Conservation (phyloP, 1,284 basidiomycete genomes). For the Anthracocystis setariae region DNA sequence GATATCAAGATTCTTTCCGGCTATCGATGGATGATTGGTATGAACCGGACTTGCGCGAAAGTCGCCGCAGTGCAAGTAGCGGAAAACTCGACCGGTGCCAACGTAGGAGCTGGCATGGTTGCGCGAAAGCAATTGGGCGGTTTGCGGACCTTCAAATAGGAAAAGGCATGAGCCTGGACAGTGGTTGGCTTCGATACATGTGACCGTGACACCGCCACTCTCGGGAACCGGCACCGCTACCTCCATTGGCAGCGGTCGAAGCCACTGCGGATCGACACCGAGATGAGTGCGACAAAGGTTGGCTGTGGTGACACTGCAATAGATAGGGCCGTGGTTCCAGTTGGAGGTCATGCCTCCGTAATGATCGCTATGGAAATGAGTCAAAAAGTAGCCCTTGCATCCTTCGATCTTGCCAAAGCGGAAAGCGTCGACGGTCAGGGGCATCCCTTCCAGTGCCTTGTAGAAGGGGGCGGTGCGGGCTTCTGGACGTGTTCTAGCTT, state of each 20-base stretch:
- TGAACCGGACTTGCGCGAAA: constrained; percentile 68
- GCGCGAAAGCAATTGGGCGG: constrained; percentile 74
- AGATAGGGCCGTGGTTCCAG: constrained; percentile 92
- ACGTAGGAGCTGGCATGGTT: constrained; percentile 41
- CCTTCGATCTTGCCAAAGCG: constrained; percentile 88
- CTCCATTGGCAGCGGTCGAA: constrained; percentile 85
- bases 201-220: constrained; percentile 86
- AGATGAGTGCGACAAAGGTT: constrained; percentile 90
- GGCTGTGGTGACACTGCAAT: constrained; percentile 86
- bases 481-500: constrained; percentile 28
- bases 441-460: constrained; percentile 88
- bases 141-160: constrained; percentile 90
- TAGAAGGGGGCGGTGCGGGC: constrained; percentile 60
- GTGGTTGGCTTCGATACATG: constrained; percentile 96
- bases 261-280: constrained; percentile 84
- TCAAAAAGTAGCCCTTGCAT: constrained; percentile 87
- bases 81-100: constrained; percentile 72
- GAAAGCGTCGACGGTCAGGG: constrained; percentile 94
- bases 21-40: constrained; percentile 52
- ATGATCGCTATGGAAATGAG: constrained; percentile 70
- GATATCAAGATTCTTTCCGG: constrained; percentile 75
- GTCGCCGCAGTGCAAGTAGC: constrained; percentile 96
- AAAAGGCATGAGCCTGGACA: constrained; percentile 92
- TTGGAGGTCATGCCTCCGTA: constrained; percentile 70
- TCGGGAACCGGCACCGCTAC: constrained; percentile 78